Conservation (phyloP, 1,284 basidiomycete species). For the Hymenochaete sp. region DNA sequence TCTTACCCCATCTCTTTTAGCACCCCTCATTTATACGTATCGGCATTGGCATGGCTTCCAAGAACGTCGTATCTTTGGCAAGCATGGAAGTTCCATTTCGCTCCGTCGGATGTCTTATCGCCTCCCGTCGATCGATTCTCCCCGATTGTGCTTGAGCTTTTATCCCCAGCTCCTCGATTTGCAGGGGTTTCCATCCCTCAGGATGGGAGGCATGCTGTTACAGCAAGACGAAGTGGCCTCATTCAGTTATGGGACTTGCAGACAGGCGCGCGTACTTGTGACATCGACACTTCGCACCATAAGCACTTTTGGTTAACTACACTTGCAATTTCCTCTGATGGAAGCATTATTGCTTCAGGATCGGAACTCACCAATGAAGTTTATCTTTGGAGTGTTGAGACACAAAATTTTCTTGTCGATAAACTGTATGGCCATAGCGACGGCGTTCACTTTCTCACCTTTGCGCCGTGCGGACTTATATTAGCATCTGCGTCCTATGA, state of each 20-base stretch:
- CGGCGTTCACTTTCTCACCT: constrained; percentile 7
- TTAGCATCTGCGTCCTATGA: constrained; percentile 12
- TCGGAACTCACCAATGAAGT: background rate
- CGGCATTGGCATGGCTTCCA: background rate
- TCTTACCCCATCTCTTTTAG: background rate
- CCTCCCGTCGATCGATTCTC: no score
- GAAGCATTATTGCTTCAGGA: background rate
- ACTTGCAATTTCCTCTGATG: background rate
- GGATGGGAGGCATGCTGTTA: no score
- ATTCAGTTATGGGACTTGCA: background rate
- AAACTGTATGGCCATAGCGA: constrained; percentile 23
- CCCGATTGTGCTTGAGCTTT: no score
- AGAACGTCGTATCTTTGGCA: background rate
- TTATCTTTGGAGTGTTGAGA: constrained; percentile 1
- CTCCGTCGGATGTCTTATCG: no score
- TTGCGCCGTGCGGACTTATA: constrained; percentile 1
- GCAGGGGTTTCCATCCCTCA: no score
- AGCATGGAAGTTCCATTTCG: background rate
- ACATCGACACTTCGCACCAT: background rate
- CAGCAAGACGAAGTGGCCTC: no score
- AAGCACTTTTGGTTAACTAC: no score
- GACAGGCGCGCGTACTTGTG: background rate
- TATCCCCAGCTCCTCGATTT: no score
- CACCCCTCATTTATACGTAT: background rate
- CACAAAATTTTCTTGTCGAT: background rate